A percentile compares a stretch with the other conserved stretches of the same genome.
phyloP scores from a whole-genome alignment of 2,329 filamentous ascomycete species.

The Colletotrichum sp. region DNA sequence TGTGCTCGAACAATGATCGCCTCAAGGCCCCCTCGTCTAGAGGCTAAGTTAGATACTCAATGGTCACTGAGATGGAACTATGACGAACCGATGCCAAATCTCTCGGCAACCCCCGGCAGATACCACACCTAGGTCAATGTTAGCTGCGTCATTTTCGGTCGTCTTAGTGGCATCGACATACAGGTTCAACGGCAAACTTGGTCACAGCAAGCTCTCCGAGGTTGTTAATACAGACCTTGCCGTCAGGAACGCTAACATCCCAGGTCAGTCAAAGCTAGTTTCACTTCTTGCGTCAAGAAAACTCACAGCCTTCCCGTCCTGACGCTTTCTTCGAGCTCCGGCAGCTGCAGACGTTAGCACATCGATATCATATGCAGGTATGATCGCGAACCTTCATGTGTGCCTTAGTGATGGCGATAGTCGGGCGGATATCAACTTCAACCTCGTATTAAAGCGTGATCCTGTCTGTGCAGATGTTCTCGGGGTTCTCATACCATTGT shows the following conservation, averaged over 20 bases:
- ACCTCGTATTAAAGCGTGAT: not conserved
- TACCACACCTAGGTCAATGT: constrained; percentile 67
- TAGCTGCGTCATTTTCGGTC: not conserved
- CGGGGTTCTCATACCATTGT: constrained; percentile 58
- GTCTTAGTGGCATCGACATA: constrained; percentile 50
- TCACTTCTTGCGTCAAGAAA: not conserved
- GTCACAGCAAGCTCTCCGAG: constrained; percentile 89
- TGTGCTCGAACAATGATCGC: constrained; percentile 90
- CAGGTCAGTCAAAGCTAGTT: not conserved
- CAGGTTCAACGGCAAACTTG: constrained; percentile 96
- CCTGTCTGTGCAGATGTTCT: no score
- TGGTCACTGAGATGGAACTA: not conserved
- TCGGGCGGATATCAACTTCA: constrained; percentile 81
- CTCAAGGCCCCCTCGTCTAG: constrained; percentile 84
- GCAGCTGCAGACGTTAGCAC: constrained; percentile 56
- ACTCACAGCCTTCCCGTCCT: constrained; percentile 73
- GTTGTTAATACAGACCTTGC: constrained; percentile 89
- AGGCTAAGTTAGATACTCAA: constrained; percentile 26
- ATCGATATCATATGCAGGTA: not conserved
- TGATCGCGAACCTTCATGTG: constrained; percentile 74
- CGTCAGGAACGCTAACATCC: constrained; percentile 65
- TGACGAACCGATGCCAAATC: constrained; percentile 81
- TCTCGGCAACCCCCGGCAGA: constrained; percentile 83
- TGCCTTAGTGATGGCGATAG: constrained; percentile 89
- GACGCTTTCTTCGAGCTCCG: constrained; percentile 91